Percentiles rank a stretch among this genome's conserved stretches.
phyloP scores from a whole-genome alignment of 2,329 filamentous ascomycete species.

The Pseudogymnoascus sp. region DNA sequence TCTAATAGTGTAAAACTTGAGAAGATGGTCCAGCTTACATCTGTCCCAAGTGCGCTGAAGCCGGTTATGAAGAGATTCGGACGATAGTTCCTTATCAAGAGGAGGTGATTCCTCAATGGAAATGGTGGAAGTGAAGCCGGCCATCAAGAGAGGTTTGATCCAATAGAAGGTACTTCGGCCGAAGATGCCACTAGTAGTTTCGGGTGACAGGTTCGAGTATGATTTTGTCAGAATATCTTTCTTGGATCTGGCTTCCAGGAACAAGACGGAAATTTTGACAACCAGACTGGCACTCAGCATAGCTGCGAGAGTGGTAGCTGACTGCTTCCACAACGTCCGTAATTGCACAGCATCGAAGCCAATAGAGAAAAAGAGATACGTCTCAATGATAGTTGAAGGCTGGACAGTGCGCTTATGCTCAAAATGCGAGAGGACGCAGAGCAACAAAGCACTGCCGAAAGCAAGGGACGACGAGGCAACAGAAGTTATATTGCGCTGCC shows the following conservation, averaged over 20 bases:
- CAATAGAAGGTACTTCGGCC: conserved; percentile 31
- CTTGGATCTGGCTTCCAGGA: conserved; percentile 34
- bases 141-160: conserved; percentile 22
- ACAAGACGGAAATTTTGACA: conserved; percentile 26
- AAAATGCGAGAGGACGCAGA: conserved; percentile 27
- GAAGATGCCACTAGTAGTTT: conserved; percentile 27
- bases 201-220: conserved; percentile 21
- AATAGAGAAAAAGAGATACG: conserved; percentile 34
- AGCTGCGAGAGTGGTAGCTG: conserved; percentile 11
- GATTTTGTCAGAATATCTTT: conserved; percentile 28
- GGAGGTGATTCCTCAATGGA: neutral
- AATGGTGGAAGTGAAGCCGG: neutral
- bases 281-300: conserved; percentile 23
- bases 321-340: conserved; percentile 35
- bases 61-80: neutral
- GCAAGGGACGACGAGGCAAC: conserved; percentile 25
- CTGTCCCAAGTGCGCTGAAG: neutral
- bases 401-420: conserved; percentile 30
- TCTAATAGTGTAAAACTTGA: neutral
- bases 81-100: neutral
- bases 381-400: conserved; percentile 35
- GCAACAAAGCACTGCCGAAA: conserved; percentile 24
- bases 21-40: neutral
- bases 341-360: conserved; percentile 36
- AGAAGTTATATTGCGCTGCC: conserved; percentile 17